Evolutionary conservation across 108 stramenopile genomes (phyloP).

Genomic region (Seminavis robusta): DNA sequence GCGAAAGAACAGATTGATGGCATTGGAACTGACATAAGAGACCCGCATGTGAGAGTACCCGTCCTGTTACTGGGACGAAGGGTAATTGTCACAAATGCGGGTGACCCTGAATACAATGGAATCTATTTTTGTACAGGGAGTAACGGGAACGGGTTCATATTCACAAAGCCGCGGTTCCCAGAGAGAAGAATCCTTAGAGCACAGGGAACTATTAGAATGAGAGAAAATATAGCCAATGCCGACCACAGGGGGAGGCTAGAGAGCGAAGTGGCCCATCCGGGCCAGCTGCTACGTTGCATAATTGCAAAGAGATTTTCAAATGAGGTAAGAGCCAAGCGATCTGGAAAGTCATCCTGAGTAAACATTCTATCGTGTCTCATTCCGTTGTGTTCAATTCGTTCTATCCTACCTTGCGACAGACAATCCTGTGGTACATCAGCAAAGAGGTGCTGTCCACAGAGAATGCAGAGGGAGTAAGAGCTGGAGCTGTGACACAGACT

Average conservation of each 20-base stretch:
- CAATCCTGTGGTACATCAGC: constrained; percentile 79
- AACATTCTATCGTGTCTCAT: neutral
- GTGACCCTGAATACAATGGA: constrained; percentile 79
- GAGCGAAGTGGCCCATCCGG: constrained; percentile 20
- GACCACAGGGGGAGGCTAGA: constrained; percentile 8
- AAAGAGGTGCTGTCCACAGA: constrained; percentile 55
- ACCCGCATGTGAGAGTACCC: constrained; percentile 49
- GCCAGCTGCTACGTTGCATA: constrained; percentile 58
- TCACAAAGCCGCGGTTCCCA: constrained; percentile 68
- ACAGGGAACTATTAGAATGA: constrained; percentile 4
- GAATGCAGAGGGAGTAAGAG: neutral
- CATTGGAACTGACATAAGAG: neutral
- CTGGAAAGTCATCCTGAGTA: too few relatives aligned
- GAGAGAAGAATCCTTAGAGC: too few relatives aligned
- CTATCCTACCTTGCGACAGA: constrained; percentile 18
- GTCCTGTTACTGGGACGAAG: constrained; percentile 51
- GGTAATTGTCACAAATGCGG: constrained; percentile 50
- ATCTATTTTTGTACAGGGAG: constrained; percentile 78
- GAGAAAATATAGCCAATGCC: neutral
- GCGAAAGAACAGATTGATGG: constrained; percentile 79
- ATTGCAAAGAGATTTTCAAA: constrained; percentile 75
- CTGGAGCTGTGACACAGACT: constrained; percentile 28
- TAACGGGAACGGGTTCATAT: constrained; percentile 73
- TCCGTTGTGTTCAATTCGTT: neutral
- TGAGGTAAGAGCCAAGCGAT: constrained; percentile 60